Base-by-base conservation (phyloP, 805 yeast genomes). In the Candida berthetii region DNA sequence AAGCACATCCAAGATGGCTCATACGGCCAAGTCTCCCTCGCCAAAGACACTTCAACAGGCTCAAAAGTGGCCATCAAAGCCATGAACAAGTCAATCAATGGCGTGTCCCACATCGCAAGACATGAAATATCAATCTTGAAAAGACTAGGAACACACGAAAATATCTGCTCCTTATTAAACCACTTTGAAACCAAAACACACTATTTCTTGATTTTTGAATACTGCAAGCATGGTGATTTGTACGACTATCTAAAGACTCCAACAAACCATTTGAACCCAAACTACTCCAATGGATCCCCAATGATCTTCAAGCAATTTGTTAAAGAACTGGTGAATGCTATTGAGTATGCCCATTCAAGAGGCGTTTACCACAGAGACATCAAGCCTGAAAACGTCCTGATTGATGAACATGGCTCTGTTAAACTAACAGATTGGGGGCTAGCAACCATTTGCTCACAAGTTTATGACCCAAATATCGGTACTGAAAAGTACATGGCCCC, bases 401-500 rank as follows among this genome's bases (percentile, higher is more conserved):
- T 82, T 39, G 72, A 72, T 48, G 58, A 59, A 4, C 60, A 67
- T 39, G 80, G 81, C 36, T 57, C 71, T 24, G 66, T 81, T 38
- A 82, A 82, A 57, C 61, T 82, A 37, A 80, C 86, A 42, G 89
- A 82, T 57, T 82, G 87, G 86, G 90, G 90, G 0, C 70, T 82
- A 39, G 74, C 85, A 18, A 76, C 82, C 2, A 50, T 54, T 4
- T 44, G 47, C 2, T 42, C 52, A n/a, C 45, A 49, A 33, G 58
- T 66, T 16, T 46, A 41, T 10, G 69, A 63, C 27, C 56, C 60
- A 15, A 55, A 62, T 31, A 58, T 87, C 46, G 96, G 96, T 24
- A 81, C 90, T 19, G 96, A 87, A 60, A 76, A 91, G 48, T 89
- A 88, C 61, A 83, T 90, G 87, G 95, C 96, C 1, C 97, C 97